A percentile compares a stretch with the other conserved stretches of the same genome.
Conservation (phyloP, 176 grass and related monocot species). For the Oryza meridionalis region DNA sequence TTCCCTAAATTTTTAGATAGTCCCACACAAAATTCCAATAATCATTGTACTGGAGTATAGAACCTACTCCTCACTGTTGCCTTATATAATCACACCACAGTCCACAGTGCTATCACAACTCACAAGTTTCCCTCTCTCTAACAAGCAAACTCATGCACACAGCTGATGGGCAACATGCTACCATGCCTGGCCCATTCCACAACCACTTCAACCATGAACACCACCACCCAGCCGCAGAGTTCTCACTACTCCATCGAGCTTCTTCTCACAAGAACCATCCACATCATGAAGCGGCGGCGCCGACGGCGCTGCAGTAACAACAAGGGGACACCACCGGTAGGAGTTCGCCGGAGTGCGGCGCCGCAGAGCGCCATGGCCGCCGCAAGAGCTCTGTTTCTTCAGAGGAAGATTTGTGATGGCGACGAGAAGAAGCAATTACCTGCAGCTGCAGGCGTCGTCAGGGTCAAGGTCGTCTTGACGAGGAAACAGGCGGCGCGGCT, state of each 20-base stretch:
- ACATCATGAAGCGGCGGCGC: constrained; percentile 5
- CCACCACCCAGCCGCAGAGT: constrained; percentile 21
- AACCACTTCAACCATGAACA: constrained; percentile 28
- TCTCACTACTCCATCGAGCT: constrained; percentile 34
- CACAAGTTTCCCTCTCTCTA: not conserved
- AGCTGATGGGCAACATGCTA: constrained; percentile 53
- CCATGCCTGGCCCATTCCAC: constrained; percentile 42
- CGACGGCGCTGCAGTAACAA: not conserved
- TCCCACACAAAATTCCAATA: too few species aligned
- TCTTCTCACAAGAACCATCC: constrained; percentile 26
- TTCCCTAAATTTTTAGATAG: too few species aligned
- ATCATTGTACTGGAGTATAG: too few species aligned
- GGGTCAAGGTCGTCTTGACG: constrained; percentile 58
- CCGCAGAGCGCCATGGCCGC: not conserved
- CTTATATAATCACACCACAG: not conserved
- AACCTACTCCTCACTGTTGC: too few species aligned
- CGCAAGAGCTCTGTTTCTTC: not conserved
- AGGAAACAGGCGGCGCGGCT: constrained; percentile 52
- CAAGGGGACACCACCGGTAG: not conserved
- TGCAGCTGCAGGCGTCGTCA: constrained; percentile 15
- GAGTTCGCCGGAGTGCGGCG: not conserved
- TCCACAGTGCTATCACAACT: not conserved
- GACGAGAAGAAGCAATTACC: not conserved
- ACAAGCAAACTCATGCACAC: not conserved
- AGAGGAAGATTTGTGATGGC: too few species aligned